Conservation (phyloP, 1,139 yeast species). For the Yamadazyma mexicana region DNA sequence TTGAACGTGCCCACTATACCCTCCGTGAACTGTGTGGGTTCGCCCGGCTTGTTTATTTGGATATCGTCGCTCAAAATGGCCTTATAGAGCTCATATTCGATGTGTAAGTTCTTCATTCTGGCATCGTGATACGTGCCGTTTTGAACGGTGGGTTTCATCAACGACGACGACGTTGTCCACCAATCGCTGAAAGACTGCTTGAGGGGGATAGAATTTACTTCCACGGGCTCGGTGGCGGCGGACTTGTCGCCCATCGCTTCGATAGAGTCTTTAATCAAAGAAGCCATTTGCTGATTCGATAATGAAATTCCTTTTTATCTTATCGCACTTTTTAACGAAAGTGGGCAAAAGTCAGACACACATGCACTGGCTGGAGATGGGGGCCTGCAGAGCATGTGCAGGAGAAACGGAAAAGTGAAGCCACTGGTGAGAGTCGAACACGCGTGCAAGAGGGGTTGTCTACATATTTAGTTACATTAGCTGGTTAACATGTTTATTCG, state of each 20-base stretch:
- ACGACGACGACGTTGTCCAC: constrained; percentile 35
- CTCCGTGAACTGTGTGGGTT: constrained; percentile 7
- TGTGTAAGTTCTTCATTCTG: constrained; percentile 23
- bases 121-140: constrained; percentile 20
- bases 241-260: constrained; percentile 17
- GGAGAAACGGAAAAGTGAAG: no score
- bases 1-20: constrained; percentile 25
- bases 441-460: no score
- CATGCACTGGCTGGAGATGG: no score
- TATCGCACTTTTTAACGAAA: neutral
- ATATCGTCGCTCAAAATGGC: constrained; percentile 36
- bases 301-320: neutral
- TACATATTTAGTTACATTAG: no score
- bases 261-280: constrained; percentile 17
- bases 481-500: no score
- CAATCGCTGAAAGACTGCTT: constrained; percentile 36
- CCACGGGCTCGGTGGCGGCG: neutral
- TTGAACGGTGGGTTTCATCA: constrained; percentile 22
- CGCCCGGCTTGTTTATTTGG: constrained; percentile 20
- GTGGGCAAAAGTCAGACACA: no score
- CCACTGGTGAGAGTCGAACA: no score
- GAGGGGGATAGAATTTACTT: constrained; percentile 19
- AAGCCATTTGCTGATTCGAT: neutral
- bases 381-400: no score
- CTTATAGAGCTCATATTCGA: constrained; percentile 37